Base-by-base conservation (phyloP, 1,284 basidiomycete genomes). In the Pulveroboletus sp. region DNA sequence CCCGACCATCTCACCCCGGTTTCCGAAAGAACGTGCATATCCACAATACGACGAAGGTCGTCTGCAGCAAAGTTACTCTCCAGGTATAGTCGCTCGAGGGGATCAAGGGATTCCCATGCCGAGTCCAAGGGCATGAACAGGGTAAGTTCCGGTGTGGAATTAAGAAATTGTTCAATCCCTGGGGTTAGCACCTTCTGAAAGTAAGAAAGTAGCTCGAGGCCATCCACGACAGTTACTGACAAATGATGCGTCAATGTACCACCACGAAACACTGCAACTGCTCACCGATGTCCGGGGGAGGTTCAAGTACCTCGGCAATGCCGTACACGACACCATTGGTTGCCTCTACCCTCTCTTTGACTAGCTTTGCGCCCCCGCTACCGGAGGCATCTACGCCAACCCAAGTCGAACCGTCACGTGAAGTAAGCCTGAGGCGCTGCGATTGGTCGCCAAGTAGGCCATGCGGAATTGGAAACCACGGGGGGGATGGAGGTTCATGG, bases 81-180 rank as follows among this genome's bases (percentile, higher is more conserved):
- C 25, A 98, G 80, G 72, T 96, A 98, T 8, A 89, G 73, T 49
- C 85, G 82, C 69, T 95, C 92, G 51, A 91, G 81, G 24, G 77
- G 77, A 66, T 84, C 82, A 57, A 89, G 74, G 38, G 66, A 73
- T 44, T 81, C 77, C 84, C 87, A 98, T 12, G 97, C 96, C 25
- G 82, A 75, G 67, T 97, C 84, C 17, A 89, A 79, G 0, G 97
- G 96, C 3, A 97, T 81, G 72, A 99, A 99, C 36, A 99, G 66
- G 0, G 96, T 98, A 33, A 97, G 75, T 65, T 91, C 87, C 1
- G 92, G 76, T 0, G 83, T 85, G 47, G 74, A 74, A 56, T 85
- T 85, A 38, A 93, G 77, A 35, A 81, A 74, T n/a, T 73, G 66
- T 40, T 75, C 66, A 40, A 88, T 79, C 44, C 82, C 79, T 2